A percentile compares a stretch with the other conserved stretches of the same genome.
These are phyloP conservation scores for Chalciporus chontae DNA, from an alignment of 768 basidiomycete genomes.

Conservation along the genomic window DNA sequence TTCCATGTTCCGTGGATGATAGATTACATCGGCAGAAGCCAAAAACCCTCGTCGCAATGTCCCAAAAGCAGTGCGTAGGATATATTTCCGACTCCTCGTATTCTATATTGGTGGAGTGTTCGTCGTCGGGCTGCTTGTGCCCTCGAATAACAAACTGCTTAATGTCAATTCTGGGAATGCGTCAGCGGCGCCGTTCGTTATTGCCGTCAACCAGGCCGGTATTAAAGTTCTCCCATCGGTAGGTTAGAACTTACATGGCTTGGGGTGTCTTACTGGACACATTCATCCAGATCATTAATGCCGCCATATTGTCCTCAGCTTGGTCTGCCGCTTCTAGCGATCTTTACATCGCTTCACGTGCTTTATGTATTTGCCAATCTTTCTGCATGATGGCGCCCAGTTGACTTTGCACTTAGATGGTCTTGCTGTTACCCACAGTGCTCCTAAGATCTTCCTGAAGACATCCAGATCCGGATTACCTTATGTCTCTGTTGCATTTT, in stretches of 20 bases:
- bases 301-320: constrained; percentile 39
- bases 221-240: constrained; percentile 50
- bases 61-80: constrained; percentile 34
- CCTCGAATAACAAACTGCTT: constrained; percentile 39
- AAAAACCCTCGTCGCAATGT: constrained; percentile 43
- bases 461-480: constrained; percentile 40
- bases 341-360: constrained; percentile 33
- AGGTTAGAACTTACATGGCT: constrained; percentile 4
- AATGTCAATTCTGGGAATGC: constrained; percentile 36
- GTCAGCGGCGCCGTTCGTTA: constrained; percentile 49
- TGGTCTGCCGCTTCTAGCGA: constrained; percentile 38
- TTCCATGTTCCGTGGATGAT: background rate
- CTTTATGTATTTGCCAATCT: constrained; percentile 23
- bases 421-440: constrained; percentile 46
- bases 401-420: constrained; percentile 39
- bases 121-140: constrained; percentile 44
- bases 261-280: background rate
- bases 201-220: constrained; percentile 46
- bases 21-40: constrained; percentile 41
- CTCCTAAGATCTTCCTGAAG: constrained; percentile 47
- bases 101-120: constrained; percentile 35
- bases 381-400: background rate
- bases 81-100: constrained; percentile 40
- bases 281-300: constrained; percentile 25
- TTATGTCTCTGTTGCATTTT: constrained; percentile 34